Conservation (phyloP, 208 protist species). For the Angomonas ambiguus region DNA sequence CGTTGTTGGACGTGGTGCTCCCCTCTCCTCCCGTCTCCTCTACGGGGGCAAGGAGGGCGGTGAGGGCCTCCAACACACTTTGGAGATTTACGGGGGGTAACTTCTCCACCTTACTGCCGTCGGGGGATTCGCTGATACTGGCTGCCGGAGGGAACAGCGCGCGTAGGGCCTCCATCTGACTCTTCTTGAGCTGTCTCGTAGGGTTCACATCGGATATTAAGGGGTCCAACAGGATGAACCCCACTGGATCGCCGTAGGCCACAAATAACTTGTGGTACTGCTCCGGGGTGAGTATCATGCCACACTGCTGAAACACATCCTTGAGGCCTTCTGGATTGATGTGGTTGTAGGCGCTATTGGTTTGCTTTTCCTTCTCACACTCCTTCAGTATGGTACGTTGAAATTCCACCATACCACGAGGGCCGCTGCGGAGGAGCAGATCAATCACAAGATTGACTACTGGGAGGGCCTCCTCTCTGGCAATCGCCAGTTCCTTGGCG, state of each 20-base stretch:
- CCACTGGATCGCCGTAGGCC: conserved; percentile 71
- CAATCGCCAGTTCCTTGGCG: conserved; percentile 43
- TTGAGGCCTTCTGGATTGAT: conserved; percentile 75
- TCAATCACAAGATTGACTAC: conserved; percentile 39
- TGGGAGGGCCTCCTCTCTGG: conserved; percentile 47
- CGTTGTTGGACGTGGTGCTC: conserved; percentile 21
- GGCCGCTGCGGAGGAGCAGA: conserved; percentile 66
- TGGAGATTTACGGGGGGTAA: conserved; percentile 19
- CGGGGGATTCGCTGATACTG: background rate
- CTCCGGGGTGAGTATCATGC: conserved; percentile 50
- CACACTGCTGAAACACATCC: conserved; percentile 38
- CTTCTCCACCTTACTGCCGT: background rate
- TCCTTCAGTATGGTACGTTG: conserved; percentile 23
- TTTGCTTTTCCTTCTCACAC: conserved; percentile 23
- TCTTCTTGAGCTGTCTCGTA: background rate
- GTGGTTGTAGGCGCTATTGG: background rate
- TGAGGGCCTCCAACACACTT: conserved; percentile 22
- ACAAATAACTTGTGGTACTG: conserved; percentile 44
- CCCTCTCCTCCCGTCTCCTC: conserved; percentile 13
- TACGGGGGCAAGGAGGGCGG: conserved; percentile 21
- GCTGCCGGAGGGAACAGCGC: conserved; percentile 3
- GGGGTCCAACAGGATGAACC: conserved; percentile 59
- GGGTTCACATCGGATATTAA: conserved; percentile 25
- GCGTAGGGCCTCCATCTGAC: background rate
- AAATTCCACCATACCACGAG: conserved; percentile 47